These are phyloP conservation scores for Pharnaceum exiguum DNA, from an alignment of 148 eudicot species.

Conservation along the genomic window DNA sequence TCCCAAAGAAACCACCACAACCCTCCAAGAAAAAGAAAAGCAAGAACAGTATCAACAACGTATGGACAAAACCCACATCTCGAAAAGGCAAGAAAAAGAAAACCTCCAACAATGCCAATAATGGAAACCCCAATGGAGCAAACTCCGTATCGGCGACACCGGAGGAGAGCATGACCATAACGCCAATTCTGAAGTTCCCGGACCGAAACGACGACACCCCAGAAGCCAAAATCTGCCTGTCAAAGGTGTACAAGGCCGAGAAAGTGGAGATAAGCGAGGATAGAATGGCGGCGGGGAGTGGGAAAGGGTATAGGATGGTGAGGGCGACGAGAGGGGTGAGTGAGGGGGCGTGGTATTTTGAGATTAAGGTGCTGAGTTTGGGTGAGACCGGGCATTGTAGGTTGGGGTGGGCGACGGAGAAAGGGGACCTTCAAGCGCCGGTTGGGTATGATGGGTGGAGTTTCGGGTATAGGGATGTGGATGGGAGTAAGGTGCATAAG, in stretches of 20 bases:
- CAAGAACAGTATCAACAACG: conserved; percentile 15
- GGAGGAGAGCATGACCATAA: conserved; percentile 45
- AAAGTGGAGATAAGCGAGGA: conserved; percentile 92
- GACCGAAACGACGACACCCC: conserved; percentile 74
- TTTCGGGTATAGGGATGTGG: conserved; percentile 92
- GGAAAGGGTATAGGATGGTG: conserved; percentile 94
- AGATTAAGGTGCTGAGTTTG: conserved; percentile 62
- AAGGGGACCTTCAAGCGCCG: conserved; percentile 96
- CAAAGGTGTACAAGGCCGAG: conserved; percentile 85
- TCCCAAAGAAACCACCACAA: too few relatives aligned
- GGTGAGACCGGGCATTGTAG: conserved; percentile 93
- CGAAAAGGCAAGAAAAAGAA: conserved; percentile 41
- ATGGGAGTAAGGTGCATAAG: conserved; percentile 92
- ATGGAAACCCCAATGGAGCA: conserved; percentile 37
- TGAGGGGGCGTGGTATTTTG: conserved; percentile 90
- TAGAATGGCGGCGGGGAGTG: conserved; percentile 69
- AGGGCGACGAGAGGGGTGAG: conserved; percentile 91
- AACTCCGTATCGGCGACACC: conserved; percentile 21
- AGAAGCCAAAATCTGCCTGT: conserved; percentile 55
- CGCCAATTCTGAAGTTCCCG: conserved; percentile 63
- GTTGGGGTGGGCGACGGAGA: conserved; percentile 89
- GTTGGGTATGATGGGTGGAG: conserved; percentile 92
- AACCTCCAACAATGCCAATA: conserved; percentile 53
- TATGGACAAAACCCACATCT: conserved; percentile 32
- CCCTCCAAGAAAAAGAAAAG: conserved; percentile 24